These are phyloP conservation scores for Russula griseocarnosa DNA, from an alignment of 768 basidiomycete genomes.

Conservation along the genomic window DNA sequence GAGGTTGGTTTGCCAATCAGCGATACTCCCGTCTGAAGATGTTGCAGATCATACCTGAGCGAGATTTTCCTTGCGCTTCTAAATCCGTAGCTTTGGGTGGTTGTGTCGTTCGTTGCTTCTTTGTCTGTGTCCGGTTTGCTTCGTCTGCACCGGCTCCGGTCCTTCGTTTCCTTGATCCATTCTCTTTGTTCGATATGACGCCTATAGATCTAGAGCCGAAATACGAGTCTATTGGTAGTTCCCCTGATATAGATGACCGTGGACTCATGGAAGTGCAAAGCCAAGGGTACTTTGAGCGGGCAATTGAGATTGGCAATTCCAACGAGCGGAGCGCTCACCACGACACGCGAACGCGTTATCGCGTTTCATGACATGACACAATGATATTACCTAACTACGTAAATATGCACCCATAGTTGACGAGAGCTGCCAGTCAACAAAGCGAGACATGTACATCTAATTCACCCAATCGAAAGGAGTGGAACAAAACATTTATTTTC, in stretches of 20 bases:
- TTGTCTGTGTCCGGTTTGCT: conserved; percentile 2
- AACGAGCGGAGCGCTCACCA: background rate
- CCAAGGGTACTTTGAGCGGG: background rate
- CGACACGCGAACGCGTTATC: conserved; percentile 6
- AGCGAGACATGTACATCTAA: background rate
- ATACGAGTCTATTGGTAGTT: conserved; percentile 21
- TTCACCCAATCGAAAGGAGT: background rate
- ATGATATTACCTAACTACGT: background rate
- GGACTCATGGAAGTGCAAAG: conserved; percentile 11
- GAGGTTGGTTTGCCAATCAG: background rate
- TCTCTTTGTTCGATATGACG: conserved; percentile 8
- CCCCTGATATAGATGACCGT: conserved; percentile 21
- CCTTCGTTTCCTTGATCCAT: conserved; percentile 16
- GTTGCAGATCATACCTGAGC: background rate
- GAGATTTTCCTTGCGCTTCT: background rate
- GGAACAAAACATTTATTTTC: background rate
- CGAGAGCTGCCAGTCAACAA: no score
- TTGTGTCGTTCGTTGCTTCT: conserved; percentile 5
- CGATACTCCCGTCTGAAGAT: background rate
- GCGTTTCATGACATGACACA: conserved; percentile 14
- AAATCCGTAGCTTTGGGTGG: background rate
- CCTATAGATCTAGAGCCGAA: conserved; percentile 3
- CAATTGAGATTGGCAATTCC: background rate
- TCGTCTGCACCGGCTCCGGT: background rate
- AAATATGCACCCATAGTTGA: background rate